Base-by-base conservation (phyloP, 306 rosid genomes). In the Casuarina equisetifolia region DNA sequence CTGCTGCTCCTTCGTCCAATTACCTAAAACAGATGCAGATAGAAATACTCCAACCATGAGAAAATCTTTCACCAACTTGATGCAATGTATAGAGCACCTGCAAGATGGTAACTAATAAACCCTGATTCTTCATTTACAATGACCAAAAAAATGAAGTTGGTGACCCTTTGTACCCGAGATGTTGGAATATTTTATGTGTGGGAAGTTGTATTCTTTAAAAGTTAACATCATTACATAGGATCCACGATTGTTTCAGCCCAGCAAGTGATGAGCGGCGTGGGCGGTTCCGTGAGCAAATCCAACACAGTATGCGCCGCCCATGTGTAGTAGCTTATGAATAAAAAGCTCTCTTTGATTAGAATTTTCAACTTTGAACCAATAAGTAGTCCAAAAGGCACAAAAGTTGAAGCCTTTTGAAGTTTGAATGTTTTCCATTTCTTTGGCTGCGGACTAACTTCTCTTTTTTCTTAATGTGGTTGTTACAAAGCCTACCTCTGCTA, bases 241-340 rank as follows among this genome's bases (percentile, higher is more conserved):
- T 25, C 32, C 32, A 25, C 32, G 32, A 25, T 25, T 25, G 32
- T 25, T 25, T 0, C 32, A 25, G 32, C 52, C 9, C 12, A 3
- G 52, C 52, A 10, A 49, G 15, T 10, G 52, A 49, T 3, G 15
- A 13, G 13, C 52, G 3, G 13, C 12, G 10, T 25, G 15, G 39
- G 36, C 40, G 13, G 32, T 12, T 2, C 32, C 13, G 4, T 35
- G 15, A 36, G 50, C 38, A 19, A 55, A 70, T 64, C 53, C 73
- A 53, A 63, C 82, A 64, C 40, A n/a, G 16, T 19, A 75, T 72
- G 79, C 36, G 86, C 90, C 85, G 90, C 90, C 93, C 86, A 76
- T 80, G 79, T 74, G 82, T 66, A 44, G 10, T 70, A 38, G 9
- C 75, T 57, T 5, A 36, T 35, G 2, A 2, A 32, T 61, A 6